phyloP scores from a whole-genome alignment of 2,329 filamentous ascomycete genomes.

The Neodidymelliopsis sp. region DNA sequence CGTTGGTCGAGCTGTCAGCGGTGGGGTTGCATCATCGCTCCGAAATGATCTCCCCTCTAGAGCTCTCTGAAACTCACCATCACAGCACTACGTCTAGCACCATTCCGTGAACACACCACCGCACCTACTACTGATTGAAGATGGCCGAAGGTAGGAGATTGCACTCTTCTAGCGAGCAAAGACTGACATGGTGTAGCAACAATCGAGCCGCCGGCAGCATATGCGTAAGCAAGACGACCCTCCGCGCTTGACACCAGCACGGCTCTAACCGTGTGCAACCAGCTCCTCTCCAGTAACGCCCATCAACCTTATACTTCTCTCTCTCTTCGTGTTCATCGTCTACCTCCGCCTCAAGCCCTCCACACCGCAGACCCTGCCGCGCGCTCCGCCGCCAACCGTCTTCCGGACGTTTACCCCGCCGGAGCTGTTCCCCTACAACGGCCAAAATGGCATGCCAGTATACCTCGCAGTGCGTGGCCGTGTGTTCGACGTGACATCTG shows the following conservation, averaged over 20 bases:
- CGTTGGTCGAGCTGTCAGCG: constrained; percentile 9
- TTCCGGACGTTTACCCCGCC: constrained; percentile 85
- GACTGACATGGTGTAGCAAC: constrained; percentile 10
- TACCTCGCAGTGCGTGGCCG: constrained; percentile 90
- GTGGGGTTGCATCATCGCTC: constrained; percentile 9
- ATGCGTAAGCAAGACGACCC: constrained; percentile 50
- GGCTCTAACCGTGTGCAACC: constrained; percentile 26
- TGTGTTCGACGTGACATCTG: constrained; percentile 87
- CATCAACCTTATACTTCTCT: constrained; percentile 67
- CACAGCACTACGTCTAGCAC: constrained; percentile 13
- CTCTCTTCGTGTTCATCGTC: constrained; percentile 63
- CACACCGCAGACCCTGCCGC: constrained; percentile 59
- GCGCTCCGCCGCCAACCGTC: constrained; percentile 73
- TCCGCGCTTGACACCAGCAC: not conserved
- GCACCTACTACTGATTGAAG: constrained; percentile 2
- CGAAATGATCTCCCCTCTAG: constrained; percentile 3
- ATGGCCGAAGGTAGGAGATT: constrained; percentile 17
- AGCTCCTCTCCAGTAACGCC: constrained; percentile 65
- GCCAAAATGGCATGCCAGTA: constrained; percentile 74
- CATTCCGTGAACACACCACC: constrained; percentile 12
- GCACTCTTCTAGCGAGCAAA: not conserved
- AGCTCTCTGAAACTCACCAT: constrained; percentile 14
- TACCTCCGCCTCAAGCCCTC: constrained; percentile 67
- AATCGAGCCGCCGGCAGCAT: constrained; percentile 49
- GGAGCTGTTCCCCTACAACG: constrained; percentile 87